phyloP scores from a whole-genome alignment of 306 rosid species.

The Rosa rugosa region DNA sequence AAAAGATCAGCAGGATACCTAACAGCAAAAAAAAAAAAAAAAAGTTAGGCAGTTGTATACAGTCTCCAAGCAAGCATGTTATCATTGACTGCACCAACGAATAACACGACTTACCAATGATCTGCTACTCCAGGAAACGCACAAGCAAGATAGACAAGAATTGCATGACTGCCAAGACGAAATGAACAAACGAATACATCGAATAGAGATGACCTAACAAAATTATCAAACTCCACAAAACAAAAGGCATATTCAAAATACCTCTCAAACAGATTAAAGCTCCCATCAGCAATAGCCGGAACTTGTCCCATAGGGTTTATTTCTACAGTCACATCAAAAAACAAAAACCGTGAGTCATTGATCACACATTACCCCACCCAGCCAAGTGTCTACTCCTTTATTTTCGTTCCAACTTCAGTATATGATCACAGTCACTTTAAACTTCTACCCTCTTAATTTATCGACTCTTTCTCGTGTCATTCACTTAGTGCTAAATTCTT shows the following conservation, averaged over 20 bases:
- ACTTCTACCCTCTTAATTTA: too few relatives aligned
- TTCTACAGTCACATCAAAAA: constrained; percentile 44
- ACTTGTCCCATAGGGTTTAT: constrained; percentile 74
- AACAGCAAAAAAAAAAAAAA: constrained; percentile 25
- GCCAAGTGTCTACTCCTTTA: background rate
- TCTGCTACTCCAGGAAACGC: constrained; percentile 82
- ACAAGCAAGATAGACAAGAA: constrained; percentile 71
- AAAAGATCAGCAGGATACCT: constrained; percentile 91
- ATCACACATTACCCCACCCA: background rate
- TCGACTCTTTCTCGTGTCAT: too few relatives aligned
- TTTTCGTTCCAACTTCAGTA: background rate
- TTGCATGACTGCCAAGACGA: constrained; percentile 71
- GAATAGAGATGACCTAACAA: background rate
- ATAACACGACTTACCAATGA: constrained; percentile 62
- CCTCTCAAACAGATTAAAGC: constrained; percentile 88
- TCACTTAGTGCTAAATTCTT: too few relatives aligned
- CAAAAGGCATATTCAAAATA: constrained; percentile 14
- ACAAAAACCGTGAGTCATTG: background rate
- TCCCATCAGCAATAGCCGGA: constrained; percentile 83
- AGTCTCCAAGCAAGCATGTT: background rate
- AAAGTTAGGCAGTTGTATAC: background rate
- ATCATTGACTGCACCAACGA: constrained; percentile 5
- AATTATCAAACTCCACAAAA: background rate
- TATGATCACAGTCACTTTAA: background rate
- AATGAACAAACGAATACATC: background rate